Base-by-base conservation (phyloP, 1,284 basidiomycete species). In the Papiliotrema fonsecae region DNA sequence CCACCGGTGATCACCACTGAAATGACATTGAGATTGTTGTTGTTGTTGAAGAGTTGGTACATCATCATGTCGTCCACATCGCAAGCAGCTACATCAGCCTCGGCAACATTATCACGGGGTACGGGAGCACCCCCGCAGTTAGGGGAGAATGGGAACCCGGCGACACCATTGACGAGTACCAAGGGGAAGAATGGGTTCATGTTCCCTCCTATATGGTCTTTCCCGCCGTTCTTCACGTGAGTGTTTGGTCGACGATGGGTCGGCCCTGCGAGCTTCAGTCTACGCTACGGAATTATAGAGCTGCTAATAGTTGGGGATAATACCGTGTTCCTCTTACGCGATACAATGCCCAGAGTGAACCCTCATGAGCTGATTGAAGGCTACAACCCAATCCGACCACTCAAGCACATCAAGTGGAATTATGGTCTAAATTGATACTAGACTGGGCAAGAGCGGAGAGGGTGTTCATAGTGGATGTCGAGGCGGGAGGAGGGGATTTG, bases 151-250 rank as follows among this genome's bases (percentile, higher is more conserved):
- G 43, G 36, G 6, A 47, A 41, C 22, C 49, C 50, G 6, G 16
- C 50, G 1, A 60, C 65, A 25, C 55, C 65, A 6, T 49, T 72
- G 6, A 50, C 51, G 35, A 48, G 61, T 3, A 44, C 58, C 2
- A 64, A 49, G 11, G 50, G 62, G 6, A 3, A 61, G 1, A 52
- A 58, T 6, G 71, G 70, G 14, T 78, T 75, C 56, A 58, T 58
- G 25, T 75, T 65, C 42, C 78, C 78, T 0, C 64, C 76, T 0
- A 72, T 79, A 42, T 77, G 74, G 70, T 72, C 69, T n/a, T 80
- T 79, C 52, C 77, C 78, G 2, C 78, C 78, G 0, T 79, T 80
- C 69, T 80, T 77, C 65, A 79, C 78, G 58, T 73, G 25, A 18
- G 70, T 62, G 14, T 27, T 25, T 41, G 39, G 21, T 24, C 10